phyloP scores from a whole-genome alignment of 768 basidiomycete genomes.

The Amanita thiersii region DNA sequence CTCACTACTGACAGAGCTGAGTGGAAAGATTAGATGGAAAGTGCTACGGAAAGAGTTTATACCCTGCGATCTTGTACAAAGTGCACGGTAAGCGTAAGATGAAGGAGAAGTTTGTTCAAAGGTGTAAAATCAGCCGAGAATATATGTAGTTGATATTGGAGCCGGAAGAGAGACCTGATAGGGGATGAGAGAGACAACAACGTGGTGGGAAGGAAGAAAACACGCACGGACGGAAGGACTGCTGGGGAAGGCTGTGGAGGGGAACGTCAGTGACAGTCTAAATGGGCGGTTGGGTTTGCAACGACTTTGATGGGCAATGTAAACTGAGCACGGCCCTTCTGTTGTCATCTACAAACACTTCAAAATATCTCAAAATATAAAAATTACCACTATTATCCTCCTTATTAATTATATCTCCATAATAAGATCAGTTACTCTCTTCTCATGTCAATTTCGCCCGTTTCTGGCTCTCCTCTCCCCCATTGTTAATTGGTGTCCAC shows the following conservation, averaged over 20 bases:
- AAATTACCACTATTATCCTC: constrained; percentile 9
- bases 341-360: constrained; percentile 26
- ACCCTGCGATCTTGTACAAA: constrained; percentile 9
- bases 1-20: constrained; percentile 1
- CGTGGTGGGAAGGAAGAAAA: constrained; percentile 5
- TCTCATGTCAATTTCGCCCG: constrained; percentile 3
- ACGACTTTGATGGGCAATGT: constrained; percentile 31
- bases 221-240: constrained; percentile 12
- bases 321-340: constrained; percentile 27
- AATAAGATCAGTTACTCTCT: background rate
- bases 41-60: background rate
- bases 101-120: constrained; percentile 15
- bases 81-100: constrained; percentile 14
- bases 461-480: constrained; percentile 8
- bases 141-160: background rate
- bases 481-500: constrained; percentile 49
- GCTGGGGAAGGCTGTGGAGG: constrained; percentile 17
- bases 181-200: background rate
- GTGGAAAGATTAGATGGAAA: background rate
- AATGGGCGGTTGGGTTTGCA: constrained; percentile 30
- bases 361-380: constrained; percentile 7
- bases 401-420: constrained; percentile 2
- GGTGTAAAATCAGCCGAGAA: constrained; percentile 5
- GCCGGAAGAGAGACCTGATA: constrained; percentile 1
- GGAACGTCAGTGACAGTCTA: constrained; percentile 33